Conservation (phyloP, 2,329 filamentous ascomycete genomes). For the Fonsecaea nubica region DNA sequence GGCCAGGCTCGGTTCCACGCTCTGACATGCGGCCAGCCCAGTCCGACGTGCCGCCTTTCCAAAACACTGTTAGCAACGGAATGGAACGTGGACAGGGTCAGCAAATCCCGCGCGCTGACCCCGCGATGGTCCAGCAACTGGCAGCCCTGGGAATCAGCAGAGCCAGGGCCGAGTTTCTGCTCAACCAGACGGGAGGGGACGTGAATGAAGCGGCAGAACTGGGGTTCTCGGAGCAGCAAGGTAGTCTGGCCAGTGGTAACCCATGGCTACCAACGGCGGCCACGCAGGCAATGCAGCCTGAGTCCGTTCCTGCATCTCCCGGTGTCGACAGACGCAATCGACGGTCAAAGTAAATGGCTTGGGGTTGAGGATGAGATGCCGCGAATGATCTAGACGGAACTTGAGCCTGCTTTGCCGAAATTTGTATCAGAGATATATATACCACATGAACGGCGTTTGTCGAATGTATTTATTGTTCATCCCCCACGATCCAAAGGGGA, state of each 20-base stretch:
- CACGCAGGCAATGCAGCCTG: background rate
- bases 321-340: background rate
- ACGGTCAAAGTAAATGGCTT: background rate
- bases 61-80: no score
- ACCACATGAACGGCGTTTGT: no score
- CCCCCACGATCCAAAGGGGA: no score
- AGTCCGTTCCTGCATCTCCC: background rate
- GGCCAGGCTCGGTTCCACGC: background rate
- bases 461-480: no score
- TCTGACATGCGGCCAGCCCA: background rate
- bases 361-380: background rate
- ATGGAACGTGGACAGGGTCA: no score
- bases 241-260: background rate
- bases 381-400: background rate
- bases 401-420: background rate
- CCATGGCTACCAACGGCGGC: background rate
- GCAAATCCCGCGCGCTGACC: background rate
- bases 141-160: slow-evolving; percentile 7
- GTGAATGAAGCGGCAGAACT: slow-evolving; percentile 15
- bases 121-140: slow-evolving; percentile 13
- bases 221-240: slow-evolving; percentile 1
- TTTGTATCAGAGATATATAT: no score
- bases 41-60: background rate
- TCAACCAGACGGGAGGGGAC: slow-evolving; percentile 17
- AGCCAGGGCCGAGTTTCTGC: slow-evolving; percentile 9